Conservation (phyloP, 306 rosid genomes). For the Castanopsis chinensis region DNA sequence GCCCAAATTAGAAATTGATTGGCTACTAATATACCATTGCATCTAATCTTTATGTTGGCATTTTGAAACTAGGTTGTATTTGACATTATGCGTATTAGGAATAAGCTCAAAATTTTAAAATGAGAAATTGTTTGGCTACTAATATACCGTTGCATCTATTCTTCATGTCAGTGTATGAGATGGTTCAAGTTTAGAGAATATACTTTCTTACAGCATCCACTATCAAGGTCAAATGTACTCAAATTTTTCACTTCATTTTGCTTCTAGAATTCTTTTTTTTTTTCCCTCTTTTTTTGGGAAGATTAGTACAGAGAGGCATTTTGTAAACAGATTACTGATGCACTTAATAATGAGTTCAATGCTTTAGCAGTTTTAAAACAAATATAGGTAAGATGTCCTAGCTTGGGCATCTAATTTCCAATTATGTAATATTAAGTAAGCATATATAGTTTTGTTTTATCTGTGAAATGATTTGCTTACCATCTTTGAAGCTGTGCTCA, state of each 20-base stretch:
- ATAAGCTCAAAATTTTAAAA: neutral
- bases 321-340: too few relatives aligned
- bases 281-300: too few relatives aligned
- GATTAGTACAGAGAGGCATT: too few relatives aligned
- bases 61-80: too few relatives aligned
- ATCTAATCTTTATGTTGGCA: too few relatives aligned
- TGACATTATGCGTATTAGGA: neutral
- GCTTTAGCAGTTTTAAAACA: too few relatives aligned
- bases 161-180: neutral
- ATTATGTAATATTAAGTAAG: neutral
- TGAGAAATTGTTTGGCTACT: neutral
- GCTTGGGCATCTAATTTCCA: neutral
- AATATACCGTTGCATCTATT: neutral
- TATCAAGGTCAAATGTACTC: neutral
- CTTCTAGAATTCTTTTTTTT: too few relatives aligned
- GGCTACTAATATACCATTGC: too few relatives aligned
- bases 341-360: too few relatives aligned
- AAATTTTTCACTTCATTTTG: neutral
- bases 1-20: neutral
- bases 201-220: neutral
- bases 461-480: neutral
- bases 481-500: neutral
- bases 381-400: too few relatives aligned
- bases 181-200: neutral
- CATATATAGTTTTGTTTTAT: too few relatives aligned